phyloP scores from a whole-genome alignment of 306 rosid species.

The Prunus kanzakura region DNA sequence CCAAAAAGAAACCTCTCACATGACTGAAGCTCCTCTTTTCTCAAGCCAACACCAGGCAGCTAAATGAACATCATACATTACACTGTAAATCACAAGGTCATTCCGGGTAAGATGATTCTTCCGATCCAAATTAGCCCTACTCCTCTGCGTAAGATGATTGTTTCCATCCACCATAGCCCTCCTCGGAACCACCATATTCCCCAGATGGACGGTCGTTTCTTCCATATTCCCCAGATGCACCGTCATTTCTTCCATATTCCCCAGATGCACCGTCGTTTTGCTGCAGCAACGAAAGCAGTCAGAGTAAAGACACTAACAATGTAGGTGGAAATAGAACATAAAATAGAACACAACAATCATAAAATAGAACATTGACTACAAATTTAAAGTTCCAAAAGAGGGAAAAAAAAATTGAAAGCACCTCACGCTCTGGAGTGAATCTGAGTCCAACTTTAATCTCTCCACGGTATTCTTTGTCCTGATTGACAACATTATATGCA shows the following conservation, averaged over 20 bases:
- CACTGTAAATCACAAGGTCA: background rate
- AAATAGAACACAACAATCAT: background rate
- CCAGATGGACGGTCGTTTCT: background rate
- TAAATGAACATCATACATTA: background rate
- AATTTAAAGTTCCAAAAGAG: background rate
- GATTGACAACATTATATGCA: conserved; percentile 53
- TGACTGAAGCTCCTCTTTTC: background rate
- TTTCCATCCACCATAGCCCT: conserved; percentile 18
- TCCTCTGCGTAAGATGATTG: conserved; percentile 5
- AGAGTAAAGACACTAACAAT: background rate
- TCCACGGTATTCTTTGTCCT: conserved; percentile 50
- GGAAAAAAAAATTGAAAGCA: background rate
- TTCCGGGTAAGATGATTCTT: conserved; percentile 29
- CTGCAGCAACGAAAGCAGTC: background rate
- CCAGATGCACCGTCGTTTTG: background rate
- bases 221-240: background rate
- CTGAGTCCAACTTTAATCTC: conserved; percentile 53
- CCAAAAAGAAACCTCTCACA: background rate
- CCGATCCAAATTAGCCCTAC: background rate
- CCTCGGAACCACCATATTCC: background rate
- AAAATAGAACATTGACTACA: background rate
- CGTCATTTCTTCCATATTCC: background rate
- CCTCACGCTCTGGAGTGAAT: conserved; percentile 40
- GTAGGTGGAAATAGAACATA: background rate
- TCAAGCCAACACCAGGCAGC: background rate